phyloP scores from a whole-genome alignment of 441 rosid species.

The Aleurites moluccanus region DNA sequence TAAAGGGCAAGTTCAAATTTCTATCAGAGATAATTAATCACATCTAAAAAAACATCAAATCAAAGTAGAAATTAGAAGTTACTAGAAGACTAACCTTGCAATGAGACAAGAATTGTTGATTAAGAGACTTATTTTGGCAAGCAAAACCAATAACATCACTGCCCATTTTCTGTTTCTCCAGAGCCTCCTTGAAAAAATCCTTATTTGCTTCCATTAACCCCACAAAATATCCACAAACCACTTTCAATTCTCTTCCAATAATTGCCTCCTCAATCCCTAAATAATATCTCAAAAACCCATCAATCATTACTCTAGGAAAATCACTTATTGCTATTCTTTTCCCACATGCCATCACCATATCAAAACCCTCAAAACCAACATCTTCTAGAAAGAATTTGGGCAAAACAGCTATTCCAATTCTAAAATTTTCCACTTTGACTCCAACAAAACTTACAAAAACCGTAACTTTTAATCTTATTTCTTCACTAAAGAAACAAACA shows the following conservation, averaged over 20 bases:
- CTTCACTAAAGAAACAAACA: slow-evolving; percentile 39
- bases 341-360: slow-evolving; percentile 28
- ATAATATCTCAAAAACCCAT: slow-evolving; percentile 35
- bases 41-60: too few species aligned
- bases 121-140: slow-evolving; percentile 28
- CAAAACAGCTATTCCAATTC: slow-evolving; percentile 38
- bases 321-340: slow-evolving; percentile 32
- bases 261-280: slow-evolving; percentile 28
- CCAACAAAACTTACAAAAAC: slow-evolving; percentile 39
- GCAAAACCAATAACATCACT: slow-evolving; percentile 30
- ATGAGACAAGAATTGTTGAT: slow-evolving; percentile 25
- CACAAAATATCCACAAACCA: slow-evolving; percentile 26
- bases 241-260: slow-evolving; percentile 39
- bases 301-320: slow-evolving; percentile 47
- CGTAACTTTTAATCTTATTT: slow-evolving; percentile 33
- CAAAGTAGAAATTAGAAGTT: too few species aligned
- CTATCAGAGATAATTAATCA: too few species aligned
- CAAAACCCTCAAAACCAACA: slow-evolving; percentile 34
- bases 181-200: not conserved
- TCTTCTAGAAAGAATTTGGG: slow-evolving; percentile 49
- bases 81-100: slow-evolving; percentile 30
- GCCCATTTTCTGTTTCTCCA: not conserved
- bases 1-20: too few species aligned
- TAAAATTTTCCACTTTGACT: slow-evolving; percentile 25
- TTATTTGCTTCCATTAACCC: slow-evolving; percentile 37